A percentile compares a stretch with the other conserved stretches of the same genome.
Conservation (phyloP, 306 rosid genomes). For the Lathyrus tuberosus region DNA sequence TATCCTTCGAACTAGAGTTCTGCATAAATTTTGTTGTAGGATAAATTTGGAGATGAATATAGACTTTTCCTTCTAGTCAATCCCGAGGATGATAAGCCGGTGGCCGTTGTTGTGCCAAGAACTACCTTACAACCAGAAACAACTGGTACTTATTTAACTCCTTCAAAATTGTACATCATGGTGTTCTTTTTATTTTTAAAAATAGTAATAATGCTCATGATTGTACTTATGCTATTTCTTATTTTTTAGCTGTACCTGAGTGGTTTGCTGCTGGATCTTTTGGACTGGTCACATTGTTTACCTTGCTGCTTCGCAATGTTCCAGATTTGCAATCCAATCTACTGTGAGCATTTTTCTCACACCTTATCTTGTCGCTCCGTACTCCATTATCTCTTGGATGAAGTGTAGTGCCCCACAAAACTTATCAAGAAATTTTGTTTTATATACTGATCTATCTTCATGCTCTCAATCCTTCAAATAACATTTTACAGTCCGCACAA, state of each 20-base stretch:
- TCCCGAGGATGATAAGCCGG: constrained; percentile 99
- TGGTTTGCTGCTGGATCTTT: constrained; percentile 95
- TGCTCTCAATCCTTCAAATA: constrained; percentile 20
- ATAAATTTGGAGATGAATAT: constrained; percentile 80
- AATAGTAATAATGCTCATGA: constrained; percentile 23
- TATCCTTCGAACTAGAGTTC: constrained; percentile 23
- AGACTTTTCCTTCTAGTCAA: constrained; percentile 85
- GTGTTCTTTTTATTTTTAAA: neutral
- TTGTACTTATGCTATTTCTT: constrained; percentile 25
- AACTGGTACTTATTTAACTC: constrained; percentile 58
- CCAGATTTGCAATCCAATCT: constrained; percentile 87
- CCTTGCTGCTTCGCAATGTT: constrained; percentile 86
- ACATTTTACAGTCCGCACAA: constrained; percentile 14
- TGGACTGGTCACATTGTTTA: constrained; percentile 88
- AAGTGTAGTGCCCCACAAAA: constrained; percentile 11
- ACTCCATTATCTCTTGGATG: constrained; percentile 25
- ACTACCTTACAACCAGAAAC: constrained; percentile 91
- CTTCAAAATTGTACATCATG: constrained; percentile 5
- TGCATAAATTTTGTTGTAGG: constrained; percentile 49
- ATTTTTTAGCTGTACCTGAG: constrained; percentile 85
- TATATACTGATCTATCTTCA: constrained; percentile 31
- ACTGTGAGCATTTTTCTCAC: constrained; percentile 57
- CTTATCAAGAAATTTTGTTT: constrained; percentile 19
- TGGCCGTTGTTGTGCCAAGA: constrained; percentile 91
- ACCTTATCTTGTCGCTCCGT: constrained; percentile 5